Conservation (phyloP, 2,329 filamentous ascomycete genomes). For the Alternaria rosae region DNA sequence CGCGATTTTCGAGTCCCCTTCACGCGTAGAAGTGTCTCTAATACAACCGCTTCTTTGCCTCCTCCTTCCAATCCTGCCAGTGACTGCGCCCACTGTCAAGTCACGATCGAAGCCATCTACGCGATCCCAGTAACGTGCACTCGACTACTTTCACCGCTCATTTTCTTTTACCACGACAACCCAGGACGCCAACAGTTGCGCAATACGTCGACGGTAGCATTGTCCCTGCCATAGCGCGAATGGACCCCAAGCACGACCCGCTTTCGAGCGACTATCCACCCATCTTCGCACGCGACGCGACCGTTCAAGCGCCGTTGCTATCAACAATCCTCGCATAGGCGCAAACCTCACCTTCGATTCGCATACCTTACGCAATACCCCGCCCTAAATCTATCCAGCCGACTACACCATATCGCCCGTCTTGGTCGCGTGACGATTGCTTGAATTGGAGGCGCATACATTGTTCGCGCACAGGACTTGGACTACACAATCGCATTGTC, state of each 20-base stretch:
- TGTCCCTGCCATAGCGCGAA: conserved; percentile 25
- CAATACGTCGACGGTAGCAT: background rate
- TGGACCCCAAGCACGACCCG: conserved; percentile 47
- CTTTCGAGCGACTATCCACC: conserved; percentile 48
- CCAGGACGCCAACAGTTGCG: conserved; percentile 1
- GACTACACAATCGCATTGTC: conserved; percentile 11
- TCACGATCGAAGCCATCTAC: background rate
- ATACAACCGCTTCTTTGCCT: background rate
- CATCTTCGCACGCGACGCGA: conserved; percentile 33
- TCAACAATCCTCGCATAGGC: conserved; percentile 5
- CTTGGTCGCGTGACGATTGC: background rate
- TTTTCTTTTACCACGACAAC: conserved; percentile 17
- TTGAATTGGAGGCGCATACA: background rate
- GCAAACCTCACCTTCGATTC: background rate
- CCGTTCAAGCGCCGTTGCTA: conserved; percentile 7
- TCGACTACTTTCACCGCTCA: conserved; percentile 28
- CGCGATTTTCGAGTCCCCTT: conserved; percentile 1
- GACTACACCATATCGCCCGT: background rate
- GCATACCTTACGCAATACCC: background rate
- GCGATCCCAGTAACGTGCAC: conserved; percentile 32
- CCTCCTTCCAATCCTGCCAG: background rate
- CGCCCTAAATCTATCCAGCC: background rate
- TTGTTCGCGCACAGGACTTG: conserved; percentile 11
- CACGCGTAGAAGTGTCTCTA: background rate
- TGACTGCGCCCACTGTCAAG: conserved; percentile 1